These are phyloP conservation scores for Bromus sterilis DNA, from an alignment of 176 grass and related monocot genomes.

Conservation along the genomic window DNA sequence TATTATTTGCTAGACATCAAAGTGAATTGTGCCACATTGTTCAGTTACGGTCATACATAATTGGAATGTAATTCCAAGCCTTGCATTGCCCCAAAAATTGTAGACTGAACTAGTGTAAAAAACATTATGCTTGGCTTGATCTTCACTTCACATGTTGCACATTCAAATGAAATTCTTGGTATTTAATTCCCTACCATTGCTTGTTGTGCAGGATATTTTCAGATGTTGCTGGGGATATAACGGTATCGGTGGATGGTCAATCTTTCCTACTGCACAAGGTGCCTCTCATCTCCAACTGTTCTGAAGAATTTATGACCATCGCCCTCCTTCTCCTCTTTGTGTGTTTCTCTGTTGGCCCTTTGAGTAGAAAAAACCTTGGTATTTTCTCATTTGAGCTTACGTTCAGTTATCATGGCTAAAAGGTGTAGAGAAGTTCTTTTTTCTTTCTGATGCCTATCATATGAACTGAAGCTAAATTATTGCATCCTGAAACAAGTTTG, in stretches of 20 bases:
- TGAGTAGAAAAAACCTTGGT: neutral
- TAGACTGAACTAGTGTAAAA: neutral
- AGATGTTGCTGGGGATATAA: constrained; percentile 85
- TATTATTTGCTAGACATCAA: neutral
- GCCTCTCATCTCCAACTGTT: neutral
- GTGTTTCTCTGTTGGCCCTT: neutral
- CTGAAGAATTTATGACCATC: neutral
- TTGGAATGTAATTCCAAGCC: neutral
- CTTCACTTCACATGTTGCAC: neutral
- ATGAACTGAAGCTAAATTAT: neutral
- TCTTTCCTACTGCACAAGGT: constrained; percentile 96
- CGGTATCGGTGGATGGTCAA: constrained; percentile 61
- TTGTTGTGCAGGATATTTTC: constrained; percentile 86
- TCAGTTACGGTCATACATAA: too few species aligned
- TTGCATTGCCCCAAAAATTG: neutral
- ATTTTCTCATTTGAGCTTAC: neutral
- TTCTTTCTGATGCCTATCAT: neutral
- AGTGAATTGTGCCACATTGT: too few species aligned
- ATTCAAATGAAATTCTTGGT: neutral
- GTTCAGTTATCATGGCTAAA: neutral
- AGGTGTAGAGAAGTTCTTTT: neutral
- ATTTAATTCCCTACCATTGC: neutral
- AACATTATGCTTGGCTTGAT: neutral
- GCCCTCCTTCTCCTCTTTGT: neutral
- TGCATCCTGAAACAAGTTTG: neutral